Percentiles rank a stretch among this genome's conserved stretches.
These are phyloP conservation scores for Tulasnella sp. DNA, from an alignment of 768 basidiomycete species.

Conservation along the genomic window DNA sequence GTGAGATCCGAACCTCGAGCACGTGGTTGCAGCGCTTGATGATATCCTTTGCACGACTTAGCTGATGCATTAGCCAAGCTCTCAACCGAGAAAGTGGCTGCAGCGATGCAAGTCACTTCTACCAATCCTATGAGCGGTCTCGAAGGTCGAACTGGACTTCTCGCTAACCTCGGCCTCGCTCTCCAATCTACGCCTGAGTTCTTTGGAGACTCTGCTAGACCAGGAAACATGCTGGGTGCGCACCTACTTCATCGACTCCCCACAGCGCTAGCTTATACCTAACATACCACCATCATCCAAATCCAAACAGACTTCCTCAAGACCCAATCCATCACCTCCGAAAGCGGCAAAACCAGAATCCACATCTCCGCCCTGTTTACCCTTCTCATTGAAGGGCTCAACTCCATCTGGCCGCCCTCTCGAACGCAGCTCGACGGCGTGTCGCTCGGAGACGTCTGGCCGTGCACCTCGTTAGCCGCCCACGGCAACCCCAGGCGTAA, in stretches of 20 bases:
- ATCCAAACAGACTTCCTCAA: constrained; percentile 61
- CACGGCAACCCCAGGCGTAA: neutral
- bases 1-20: constrained; percentile 46
- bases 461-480: constrained; percentile 56
- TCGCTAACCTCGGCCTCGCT: constrained; percentile 68
- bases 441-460: constrained; percentile 91
- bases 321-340: constrained; percentile 44
- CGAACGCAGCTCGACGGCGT: constrained; percentile 64
- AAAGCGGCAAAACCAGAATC: constrained; percentile 47
- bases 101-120: constrained; percentile 71
- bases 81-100: constrained; percentile 55
- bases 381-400: constrained; percentile 73
- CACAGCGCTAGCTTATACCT: neutral
- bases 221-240: constrained; percentile 77
- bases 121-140: constrained; percentile 87
- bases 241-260: neutral
- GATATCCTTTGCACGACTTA: constrained; percentile 37
- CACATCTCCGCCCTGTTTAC: constrained; percentile 78
- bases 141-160: constrained; percentile 75
- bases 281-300: constrained; percentile 2
- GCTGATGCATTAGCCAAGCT: constrained; percentile 68
- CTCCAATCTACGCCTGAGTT: constrained; percentile 60
- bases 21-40: neutral
- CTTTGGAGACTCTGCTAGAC: constrained; percentile 71
- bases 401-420: constrained; percentile 82